Conservation (phyloP, 148 eudicot genomes). For the Chenopodium formosanum region DNA sequence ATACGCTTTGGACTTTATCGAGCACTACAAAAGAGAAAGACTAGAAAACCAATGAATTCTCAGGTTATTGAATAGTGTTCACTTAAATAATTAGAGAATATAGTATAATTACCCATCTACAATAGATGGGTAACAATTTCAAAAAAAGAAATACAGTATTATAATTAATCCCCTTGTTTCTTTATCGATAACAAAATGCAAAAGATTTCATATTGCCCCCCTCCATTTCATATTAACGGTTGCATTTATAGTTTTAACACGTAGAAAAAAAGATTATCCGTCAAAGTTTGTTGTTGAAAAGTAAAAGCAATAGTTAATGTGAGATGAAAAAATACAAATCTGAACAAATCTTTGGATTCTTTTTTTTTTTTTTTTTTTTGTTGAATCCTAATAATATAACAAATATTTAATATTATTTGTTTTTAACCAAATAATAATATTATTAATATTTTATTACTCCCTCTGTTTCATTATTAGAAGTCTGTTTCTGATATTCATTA, state of each 20-base stretch:
- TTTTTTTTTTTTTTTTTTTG: background rate
- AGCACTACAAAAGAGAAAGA: constrained; percentile 24
- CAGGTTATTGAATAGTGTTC: background rate
- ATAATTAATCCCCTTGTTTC: background rate
- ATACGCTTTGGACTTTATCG: constrained; percentile 21
- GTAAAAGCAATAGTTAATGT: background rate
- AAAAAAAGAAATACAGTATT: too few species aligned
- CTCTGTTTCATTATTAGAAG: too few species aligned
- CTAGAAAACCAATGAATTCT: background rate
- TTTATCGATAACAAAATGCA: background rate
- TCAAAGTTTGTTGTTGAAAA: too few species aligned
- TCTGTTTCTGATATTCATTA: too few species aligned
- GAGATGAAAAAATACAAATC: background rate
- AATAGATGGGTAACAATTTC: too few species aligned
- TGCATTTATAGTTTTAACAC: too few species aligned
- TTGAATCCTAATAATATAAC: background rate
- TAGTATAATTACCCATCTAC: too few species aligned
- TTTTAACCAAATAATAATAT: too few species aligned
- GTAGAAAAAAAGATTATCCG: too few species aligned
- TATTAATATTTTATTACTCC: too few species aligned
- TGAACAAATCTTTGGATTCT: constrained; percentile 21
- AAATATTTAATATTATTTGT: background rate
- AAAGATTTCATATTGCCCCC: background rate
- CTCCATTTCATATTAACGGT: background rate
- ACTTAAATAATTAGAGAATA: background rate